These are phyloP conservation scores for Neurospora pannonica DNA, from an alignment of 495 filamentous ascomycete species.

Conservation along the genomic window DNA sequence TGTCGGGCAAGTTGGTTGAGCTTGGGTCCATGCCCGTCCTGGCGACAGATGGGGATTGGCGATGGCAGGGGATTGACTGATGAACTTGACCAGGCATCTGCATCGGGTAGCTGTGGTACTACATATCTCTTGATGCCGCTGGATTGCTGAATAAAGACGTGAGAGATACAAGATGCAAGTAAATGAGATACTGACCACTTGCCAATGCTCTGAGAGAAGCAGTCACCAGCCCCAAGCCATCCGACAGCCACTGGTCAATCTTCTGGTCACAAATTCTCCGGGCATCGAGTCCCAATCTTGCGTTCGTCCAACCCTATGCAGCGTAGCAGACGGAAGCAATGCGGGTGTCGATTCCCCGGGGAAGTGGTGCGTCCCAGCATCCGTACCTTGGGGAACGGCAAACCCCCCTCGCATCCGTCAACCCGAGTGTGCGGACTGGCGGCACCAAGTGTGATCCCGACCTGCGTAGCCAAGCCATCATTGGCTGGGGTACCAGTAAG, in stretches of 20 bases:
- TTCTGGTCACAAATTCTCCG: not conserved
- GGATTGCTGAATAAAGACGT: not conserved
- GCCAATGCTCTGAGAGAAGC: not conserved
- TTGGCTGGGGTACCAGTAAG: not conserved
- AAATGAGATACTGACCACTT: not conserved
- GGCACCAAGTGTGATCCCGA: not conserved
- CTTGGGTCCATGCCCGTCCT: not conserved
- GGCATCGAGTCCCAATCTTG: not conserved
- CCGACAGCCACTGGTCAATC: not conserved
- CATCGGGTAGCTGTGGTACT: not conserved
- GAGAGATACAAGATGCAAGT: not conserved
- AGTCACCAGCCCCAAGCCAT: not conserved
- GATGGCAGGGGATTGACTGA: not conserved
- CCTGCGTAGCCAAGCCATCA: not conserved
- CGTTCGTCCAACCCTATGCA: not conserved
- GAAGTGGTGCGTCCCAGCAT: not conserved
- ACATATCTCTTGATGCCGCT: not conserved
- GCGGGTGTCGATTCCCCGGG: not conserved
- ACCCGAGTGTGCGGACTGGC: not conserved
- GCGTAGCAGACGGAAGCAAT: not conserved
- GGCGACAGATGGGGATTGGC: not conserved
- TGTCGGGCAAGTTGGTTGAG: not conserved
- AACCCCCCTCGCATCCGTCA: not conserved
- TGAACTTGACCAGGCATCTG: not conserved
- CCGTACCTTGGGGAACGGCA: not conserved